A percentile compares a stretch with the other conserved stretches of the same genome.
Conservation (phyloP, 1,284 basidiomycete species). For the Golubevia pallescens region DNA sequence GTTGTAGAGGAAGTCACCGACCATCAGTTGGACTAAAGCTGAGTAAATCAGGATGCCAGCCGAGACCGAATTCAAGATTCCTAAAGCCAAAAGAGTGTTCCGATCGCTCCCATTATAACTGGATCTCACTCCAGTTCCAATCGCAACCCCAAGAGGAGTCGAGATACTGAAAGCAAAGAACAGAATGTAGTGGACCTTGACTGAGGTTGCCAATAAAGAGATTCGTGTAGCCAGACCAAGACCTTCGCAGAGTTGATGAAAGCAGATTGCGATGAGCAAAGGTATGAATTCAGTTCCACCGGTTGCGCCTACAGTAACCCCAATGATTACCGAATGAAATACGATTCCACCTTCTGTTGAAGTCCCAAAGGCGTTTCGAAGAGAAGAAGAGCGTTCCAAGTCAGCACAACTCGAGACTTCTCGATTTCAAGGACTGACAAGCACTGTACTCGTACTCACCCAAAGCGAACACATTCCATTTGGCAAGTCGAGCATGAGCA, state of each 20-base stretch:
- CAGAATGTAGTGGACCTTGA: constrained; percentile 8
- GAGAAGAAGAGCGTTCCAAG: no score
- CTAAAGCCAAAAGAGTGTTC: constrained; percentile 17
- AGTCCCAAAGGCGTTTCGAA: no score
- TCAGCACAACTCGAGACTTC: no score
- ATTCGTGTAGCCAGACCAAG: constrained; percentile 23
- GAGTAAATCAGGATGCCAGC: constrained; percentile 39
- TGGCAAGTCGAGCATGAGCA: constrained; percentile 2
- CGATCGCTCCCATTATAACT: constrained; percentile 18
- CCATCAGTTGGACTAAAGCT: constrained; percentile 24
- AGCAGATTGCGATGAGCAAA: constrained; percentile 28
- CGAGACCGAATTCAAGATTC: constrained; percentile 26
- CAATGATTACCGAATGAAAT: constrained; percentile 42
- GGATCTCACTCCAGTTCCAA: constrained; percentile 29
- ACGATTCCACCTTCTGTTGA: constrained; percentile 35
- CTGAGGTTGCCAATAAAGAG: constrained; percentile 14
- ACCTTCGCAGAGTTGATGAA: constrained; percentile 39
- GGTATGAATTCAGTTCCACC: constrained; percentile 10
- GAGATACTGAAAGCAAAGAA: constrained; percentile 17
- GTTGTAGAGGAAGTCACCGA: constrained; percentile 26
- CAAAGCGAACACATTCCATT: constrained; percentile 26
- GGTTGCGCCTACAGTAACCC: constrained; percentile 29
- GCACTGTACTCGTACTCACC: neutral
- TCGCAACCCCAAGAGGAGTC: constrained; percentile 31
- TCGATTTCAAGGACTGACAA: no score